These are phyloP conservation scores for Suillus variegatus DNA, from an alignment of 768 basidiomycete species.

Conservation along the genomic window DNA sequence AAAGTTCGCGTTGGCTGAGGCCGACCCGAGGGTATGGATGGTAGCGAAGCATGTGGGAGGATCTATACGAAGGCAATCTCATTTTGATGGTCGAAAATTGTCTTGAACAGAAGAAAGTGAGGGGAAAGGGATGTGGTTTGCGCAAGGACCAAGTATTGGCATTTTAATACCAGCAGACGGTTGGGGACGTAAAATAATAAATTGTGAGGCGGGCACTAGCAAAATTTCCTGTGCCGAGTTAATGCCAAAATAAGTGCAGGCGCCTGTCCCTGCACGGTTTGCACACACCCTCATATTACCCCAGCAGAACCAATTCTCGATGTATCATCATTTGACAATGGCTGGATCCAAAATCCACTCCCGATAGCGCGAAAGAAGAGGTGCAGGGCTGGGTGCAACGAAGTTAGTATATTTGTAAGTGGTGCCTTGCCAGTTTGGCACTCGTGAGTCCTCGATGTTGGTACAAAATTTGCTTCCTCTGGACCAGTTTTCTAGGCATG, in stretches of 20 bases:
- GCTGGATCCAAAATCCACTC: background rate
- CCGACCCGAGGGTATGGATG: constrained; percentile 12
- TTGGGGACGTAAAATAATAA: background rate
- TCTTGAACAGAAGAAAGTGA: background rate
- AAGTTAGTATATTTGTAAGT: background rate
- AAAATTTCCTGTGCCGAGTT: constrained; percentile 3
- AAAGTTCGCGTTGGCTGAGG: background rate
- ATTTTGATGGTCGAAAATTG: background rate
- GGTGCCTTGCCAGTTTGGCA: background rate
- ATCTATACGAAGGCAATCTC: constrained; percentile 12
- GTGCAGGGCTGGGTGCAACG: background rate
- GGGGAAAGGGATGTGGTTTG: background rate
- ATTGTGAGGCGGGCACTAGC: background rate
- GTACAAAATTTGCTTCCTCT: background rate
- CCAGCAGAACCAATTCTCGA: constrained; percentile 3
- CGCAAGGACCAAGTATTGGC: background rate
- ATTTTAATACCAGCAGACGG: constrained; percentile 6
- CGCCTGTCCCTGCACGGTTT: background rate
- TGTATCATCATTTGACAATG: background rate
- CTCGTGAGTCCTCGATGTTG: background rate
- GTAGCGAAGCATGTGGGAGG: constrained; percentile 12
- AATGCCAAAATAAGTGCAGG: background rate
- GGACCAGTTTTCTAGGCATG: background rate
- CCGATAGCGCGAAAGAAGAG: background rate
- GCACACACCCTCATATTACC: background rate